phyloP scores from a whole-genome alignment of 768 basidiomycete species.

The Hericium coralloides region DNA sequence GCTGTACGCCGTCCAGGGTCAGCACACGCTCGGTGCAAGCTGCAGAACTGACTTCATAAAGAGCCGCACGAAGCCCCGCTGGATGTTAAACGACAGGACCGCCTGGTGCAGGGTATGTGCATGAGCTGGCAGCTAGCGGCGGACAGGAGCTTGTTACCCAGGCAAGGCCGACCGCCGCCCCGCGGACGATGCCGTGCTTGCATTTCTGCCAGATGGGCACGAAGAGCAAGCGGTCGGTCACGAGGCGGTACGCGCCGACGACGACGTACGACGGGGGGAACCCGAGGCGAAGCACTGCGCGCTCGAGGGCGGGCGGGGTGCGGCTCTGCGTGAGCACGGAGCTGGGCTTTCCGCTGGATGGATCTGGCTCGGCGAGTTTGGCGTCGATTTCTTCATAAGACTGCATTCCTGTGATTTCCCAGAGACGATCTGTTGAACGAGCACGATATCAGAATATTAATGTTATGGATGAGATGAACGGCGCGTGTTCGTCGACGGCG shows the following conservation, averaged over 20 bases:
- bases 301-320: slow-evolving; percentile 38
- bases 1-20: slow-evolving; percentile 21
- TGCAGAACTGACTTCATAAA: slow-evolving; percentile 49
- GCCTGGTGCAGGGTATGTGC: slow-evolving; percentile 32
- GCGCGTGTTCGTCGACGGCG: background rate
- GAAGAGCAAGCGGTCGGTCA: slow-evolving; percentile 62
- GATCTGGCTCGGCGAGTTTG: too few relatives aligned
- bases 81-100: slow-evolving; percentile 59
- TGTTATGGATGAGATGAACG: background rate
- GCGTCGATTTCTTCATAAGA: too few relatives aligned
- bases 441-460: background rate
- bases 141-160: slow-evolving; percentile 43
- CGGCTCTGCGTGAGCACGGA: slow-evolving; percentile 13
- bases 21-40: background rate
- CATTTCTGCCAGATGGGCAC: slow-evolving; percentile 82
- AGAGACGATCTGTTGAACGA: background rate
- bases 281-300: slow-evolving; percentile 53
- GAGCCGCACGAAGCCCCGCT: slow-evolving; percentile 53
- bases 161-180: slow-evolving; percentile 53
- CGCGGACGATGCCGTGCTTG: slow-evolving; percentile 64
- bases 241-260: slow-evolving; percentile 77
- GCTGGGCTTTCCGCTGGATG: background rate
- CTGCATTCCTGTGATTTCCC: too few relatives aligned
- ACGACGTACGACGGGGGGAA: slow-evolving; percentile 80
- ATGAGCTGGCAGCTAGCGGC: background rate